These are phyloP conservation scores for Ascochyta clinopodiicola DNA, from an alignment of 2,329 filamentous ascomycete genomes.

Conservation along the genomic window DNA sequence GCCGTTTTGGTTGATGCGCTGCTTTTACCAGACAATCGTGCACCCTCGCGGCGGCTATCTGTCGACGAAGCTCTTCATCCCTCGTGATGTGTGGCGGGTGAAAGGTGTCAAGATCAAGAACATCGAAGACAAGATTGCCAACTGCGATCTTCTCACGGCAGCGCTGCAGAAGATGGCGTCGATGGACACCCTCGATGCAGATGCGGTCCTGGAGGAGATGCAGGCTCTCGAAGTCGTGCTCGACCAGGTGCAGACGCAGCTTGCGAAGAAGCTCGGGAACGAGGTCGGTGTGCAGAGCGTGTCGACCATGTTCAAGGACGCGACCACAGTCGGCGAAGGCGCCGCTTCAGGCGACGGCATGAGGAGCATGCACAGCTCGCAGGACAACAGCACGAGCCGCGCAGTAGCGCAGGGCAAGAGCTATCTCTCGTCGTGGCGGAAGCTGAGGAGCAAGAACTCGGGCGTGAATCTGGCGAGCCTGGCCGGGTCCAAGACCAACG, in stretches of 20 bases:
- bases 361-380: conserved; percentile 31
- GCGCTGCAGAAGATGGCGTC: conserved; percentile 81
- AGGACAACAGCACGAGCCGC: conserved; percentile 43
- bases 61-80: conserved; percentile 89
- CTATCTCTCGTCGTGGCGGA: conserved; percentile 86
- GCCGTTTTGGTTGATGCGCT: conserved; percentile 97
- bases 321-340: conserved; percentile 50
- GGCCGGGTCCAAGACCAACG: conserved; percentile 49
- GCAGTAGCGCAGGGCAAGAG: conserved; percentile 64
- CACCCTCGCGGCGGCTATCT: conserved; percentile 92
- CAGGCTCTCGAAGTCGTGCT: conserved; percentile 84
- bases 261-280: conserved; percentile 86
- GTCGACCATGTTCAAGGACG: conserved; percentile 76
- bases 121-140: conserved; percentile 90
- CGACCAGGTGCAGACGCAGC: conserved; percentile 78
- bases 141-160: conserved; percentile 89
- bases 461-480: conserved; percentile 58
- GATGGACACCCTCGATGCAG: conserved; percentile 88
- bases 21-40: conserved; percentile 87
- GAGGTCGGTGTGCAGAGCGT: conserved; percentile 86
- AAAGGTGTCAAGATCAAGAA: conserved; percentile 92
- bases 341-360: conserved; percentile 33
- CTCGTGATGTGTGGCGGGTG: conserved; percentile 90
- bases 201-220: conserved; percentile 93
- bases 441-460: conserved; percentile 88